Base-by-base conservation (phyloP, 2,329 filamentous ascomycete genomes). In the Fusarium cicatricum region DNA sequence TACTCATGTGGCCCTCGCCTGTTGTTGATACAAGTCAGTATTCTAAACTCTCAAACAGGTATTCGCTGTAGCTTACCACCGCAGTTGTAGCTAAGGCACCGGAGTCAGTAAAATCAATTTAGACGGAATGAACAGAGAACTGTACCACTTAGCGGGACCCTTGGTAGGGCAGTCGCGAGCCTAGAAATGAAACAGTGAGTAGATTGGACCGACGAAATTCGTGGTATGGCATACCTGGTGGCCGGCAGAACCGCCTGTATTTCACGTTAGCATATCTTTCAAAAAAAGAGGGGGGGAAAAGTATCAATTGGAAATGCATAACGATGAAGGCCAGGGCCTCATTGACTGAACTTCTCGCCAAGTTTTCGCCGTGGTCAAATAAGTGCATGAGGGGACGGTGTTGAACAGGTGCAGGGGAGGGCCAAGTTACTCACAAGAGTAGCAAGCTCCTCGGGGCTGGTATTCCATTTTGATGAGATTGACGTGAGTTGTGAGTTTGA, bases 141-240 rank as follows among this genome's bases (percentile, higher is more conserved):
- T 77, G 76, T 80, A 92, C 90, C 90, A 93, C 78, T 91, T 92
- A 70, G 90, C 86, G 69, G 88, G 87, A 70, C 90, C 90, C 80
- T 90, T 90, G 83, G 87, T 91, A 72, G 91, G 91, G 84, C 91
- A 95, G 72, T 94, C 90, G 72, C 90, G 90, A 72, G 90, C 90
- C 90, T 92, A 66, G 26, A 29, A 32, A n/a, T 32, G 38, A 32
- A 16, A 55, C 37, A 21, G 55, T 67, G 47, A 67, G 55, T 21
- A 41, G 11, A 48, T 33, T 28, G 40, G 28, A 16, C 28, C 11
- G 38, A 32, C n/a, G 26, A n/a, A 51, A 51, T 16, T 29, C 55
- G 58, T 43, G 44, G 48, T 26, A 26, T 26, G 64, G 58, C 59
- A 80, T 88, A 90, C 88, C 87, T 91, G 88, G 76, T 92, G 90